A percentile compares a stretch with the other conserved stretches of the same genome.
Conservation (phyloP, 2,329 filamentous ascomycete genomes). For the Rhinocladiella similis region DNA sequence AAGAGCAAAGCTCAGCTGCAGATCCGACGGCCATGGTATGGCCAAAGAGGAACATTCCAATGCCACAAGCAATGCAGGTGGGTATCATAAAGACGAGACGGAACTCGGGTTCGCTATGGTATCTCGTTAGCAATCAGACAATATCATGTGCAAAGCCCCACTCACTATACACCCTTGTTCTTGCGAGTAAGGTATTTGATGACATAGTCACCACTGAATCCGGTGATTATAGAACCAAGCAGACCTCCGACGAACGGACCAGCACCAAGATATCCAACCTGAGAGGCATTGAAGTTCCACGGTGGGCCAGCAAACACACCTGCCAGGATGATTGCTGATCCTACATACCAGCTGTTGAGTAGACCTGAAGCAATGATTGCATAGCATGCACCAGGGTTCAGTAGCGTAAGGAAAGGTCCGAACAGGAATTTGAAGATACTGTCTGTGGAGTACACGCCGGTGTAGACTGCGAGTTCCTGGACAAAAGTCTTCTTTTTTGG, state of each 20-base stretch:
- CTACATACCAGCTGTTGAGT: conserved; percentile 32
- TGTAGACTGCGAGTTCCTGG: conserved; percentile 26
- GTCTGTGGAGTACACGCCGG: conserved; percentile 23
- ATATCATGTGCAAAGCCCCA: background rate
- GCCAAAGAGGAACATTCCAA: conserved; percentile 34
- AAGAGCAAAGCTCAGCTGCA: conserved; percentile 30
- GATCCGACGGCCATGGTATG: conserved; percentile 25
- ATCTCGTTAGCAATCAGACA: background rate
- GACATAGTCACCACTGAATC: conserved; percentile 35
- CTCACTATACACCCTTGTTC: conserved; percentile 41
- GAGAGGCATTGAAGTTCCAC: conserved; percentile 33
- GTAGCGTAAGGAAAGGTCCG: conserved; percentile 34
- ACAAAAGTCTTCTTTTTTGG: conserved; percentile 24
- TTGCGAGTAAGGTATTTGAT: conserved; percentile 41
- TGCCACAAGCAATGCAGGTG: conserved; percentile 24
- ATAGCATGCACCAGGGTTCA: conserved; percentile 34
- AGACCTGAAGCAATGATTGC: conserved; percentile 21
- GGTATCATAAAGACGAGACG: conserved; percentile 31
- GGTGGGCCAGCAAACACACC: conserved; percentile 35
- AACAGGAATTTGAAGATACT: conserved; percentile 30
- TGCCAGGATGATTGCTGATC: conserved; percentile 31
- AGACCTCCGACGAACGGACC: conserved; percentile 23
- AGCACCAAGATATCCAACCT: conserved; percentile 30
- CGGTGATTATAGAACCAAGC: conserved; percentile 40
- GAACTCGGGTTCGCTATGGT: conserved; percentile 32